A percentile compares a stretch with the other conserved stretches of the same genome.
Evolutionary conservation across 2,329 filamentous ascomycete species (phyloP).

Genomic region (Talaromyces islandicus): DNA sequence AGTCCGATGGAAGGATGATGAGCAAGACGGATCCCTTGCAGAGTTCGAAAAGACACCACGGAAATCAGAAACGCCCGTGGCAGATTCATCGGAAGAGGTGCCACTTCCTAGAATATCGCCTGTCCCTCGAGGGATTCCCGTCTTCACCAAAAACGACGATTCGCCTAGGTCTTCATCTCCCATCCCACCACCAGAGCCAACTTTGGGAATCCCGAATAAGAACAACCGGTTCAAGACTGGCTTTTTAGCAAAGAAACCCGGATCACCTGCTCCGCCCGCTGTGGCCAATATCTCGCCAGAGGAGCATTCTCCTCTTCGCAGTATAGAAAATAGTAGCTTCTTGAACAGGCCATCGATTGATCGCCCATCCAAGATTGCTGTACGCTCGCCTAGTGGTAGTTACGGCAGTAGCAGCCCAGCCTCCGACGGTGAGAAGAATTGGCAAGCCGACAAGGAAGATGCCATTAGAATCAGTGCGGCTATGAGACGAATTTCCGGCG

Average conservation of each 20-base stretch:
- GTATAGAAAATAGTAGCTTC: constrained; percentile 46
- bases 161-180: constrained; percentile 47
- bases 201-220: constrained; percentile 58
- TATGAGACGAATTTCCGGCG: constrained; percentile 50
- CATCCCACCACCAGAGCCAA: constrained; percentile 52
- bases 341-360: constrained; percentile 42
- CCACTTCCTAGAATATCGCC: constrained; percentile 48
- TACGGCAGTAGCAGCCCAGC: constrained; percentile 25
- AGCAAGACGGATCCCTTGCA: constrained; percentile 74
- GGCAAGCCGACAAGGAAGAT: constrained; percentile 44
- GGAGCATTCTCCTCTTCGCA: constrained; percentile 50
- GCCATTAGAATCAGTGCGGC: constrained; percentile 51
- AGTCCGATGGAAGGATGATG: constrained; percentile 91
- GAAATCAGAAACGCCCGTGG: constrained; percentile 40
- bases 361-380: constrained; percentile 32
- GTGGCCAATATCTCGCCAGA: constrained; percentile 55
- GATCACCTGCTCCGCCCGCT: constrained; percentile 58
- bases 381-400: constrained; percentile 34
- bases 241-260: constrained; percentile 69
- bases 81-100: constrained; percentile 44
- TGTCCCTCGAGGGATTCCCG: constrained; percentile 39
- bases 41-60: constrained; percentile 91
- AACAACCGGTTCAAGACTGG: constrained; percentile 80
- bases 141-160: constrained; percentile 27
- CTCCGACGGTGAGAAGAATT: constrained; percentile 45